phyloP scores from a whole-genome alignment of 2,329 filamentous ascomycete species.

The Colletotrichum tofieldiae region DNA sequence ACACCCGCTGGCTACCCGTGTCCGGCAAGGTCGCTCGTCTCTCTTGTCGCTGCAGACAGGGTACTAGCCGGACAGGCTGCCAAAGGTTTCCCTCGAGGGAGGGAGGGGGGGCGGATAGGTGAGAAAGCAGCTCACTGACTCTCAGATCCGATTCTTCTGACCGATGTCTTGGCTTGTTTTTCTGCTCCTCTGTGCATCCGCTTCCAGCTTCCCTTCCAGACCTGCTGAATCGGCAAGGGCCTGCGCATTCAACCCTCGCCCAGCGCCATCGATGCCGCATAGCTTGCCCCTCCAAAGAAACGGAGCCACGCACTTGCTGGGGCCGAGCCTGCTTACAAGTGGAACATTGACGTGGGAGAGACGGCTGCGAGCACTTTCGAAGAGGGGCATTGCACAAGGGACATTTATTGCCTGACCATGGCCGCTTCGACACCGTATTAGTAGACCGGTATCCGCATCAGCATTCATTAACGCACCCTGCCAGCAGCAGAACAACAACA shows the following conservation, averaged over 20 bases:
- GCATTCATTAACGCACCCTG: neutral
- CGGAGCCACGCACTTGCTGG: slow-evolving; percentile 22
- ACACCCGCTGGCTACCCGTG: slow-evolving; percentile 24
- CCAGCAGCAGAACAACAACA: neutral
- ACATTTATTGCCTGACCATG: slow-evolving; percentile 3
- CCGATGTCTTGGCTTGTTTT: slow-evolving; percentile 13
- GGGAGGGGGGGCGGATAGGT: too few species aligned
- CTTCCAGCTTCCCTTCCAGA: slow-evolving; percentile 17
- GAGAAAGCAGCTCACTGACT: slow-evolving; percentile 13
- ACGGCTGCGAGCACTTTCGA: neutral
- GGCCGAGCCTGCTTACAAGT: slow-evolving; percentile 29
- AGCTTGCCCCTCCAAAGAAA: slow-evolving; percentile 27
- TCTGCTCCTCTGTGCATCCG: slow-evolving; percentile 11
- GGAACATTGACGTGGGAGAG: slow-evolving; percentile 25
- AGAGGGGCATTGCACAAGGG: slow-evolving; percentile 2
- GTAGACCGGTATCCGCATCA: slow-evolving; percentile 17
- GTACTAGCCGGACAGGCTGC: slow-evolving; percentile 4
- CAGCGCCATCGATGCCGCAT: slow-evolving; percentile 16
- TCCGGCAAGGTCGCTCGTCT: slow-evolving; percentile 18
- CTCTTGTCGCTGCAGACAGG: neutral
- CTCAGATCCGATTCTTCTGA: neutral
- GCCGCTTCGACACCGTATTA: neutral
- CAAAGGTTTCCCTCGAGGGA: slow-evolving; percentile 4
- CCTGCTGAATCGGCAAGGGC: slow-evolving; percentile 17
- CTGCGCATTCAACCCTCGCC: slow-evolving; percentile 11